Percentiles rank a stretch among this genome's conserved stretches.
phyloP scores from a whole-genome alignment of 495 filamentous ascomycete genomes.

The Pyrenopolyporus hunteri region DNA sequence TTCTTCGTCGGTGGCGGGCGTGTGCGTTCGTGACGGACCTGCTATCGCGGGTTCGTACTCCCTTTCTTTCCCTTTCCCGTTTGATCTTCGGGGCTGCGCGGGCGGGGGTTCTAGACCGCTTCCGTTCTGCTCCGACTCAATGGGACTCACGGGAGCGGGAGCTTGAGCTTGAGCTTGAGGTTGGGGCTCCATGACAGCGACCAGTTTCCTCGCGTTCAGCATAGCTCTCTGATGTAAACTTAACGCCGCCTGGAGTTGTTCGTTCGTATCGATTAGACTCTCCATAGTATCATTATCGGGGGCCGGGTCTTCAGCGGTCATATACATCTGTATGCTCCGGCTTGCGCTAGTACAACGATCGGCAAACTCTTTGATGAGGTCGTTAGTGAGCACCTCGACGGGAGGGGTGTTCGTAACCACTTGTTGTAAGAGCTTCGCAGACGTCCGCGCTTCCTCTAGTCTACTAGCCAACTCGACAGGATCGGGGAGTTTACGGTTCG shows the following conservation, averaged over 20 bases:
- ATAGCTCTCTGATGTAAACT: slow-evolving; percentile 82
- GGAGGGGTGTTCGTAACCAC: slow-evolving; percentile 83
- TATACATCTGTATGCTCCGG: slow-evolving; percentile 81
- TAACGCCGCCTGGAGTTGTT: slow-evolving; percentile 77
- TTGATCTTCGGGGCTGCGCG: slow-evolving; percentile 38
- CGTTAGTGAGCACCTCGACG: slow-evolving; percentile 75
- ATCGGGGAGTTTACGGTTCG: slow-evolving; percentile 63
- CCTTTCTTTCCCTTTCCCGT: slow-evolving; percentile 54
- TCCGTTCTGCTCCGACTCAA: slow-evolving; percentile 35
- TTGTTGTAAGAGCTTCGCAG: slow-evolving; percentile 88
- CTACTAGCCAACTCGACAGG: slow-evolving; percentile 82
- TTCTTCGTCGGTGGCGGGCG: slow-evolving; percentile 45
- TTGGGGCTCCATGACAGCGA: slow-evolving; percentile 25
- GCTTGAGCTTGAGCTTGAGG: background rate
- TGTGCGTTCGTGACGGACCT: slow-evolving; percentile 46
- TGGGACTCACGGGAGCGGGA: slow-evolving; percentile 23
- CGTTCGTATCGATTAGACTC: slow-evolving; percentile 92
- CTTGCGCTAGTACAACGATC: slow-evolving; percentile 84
- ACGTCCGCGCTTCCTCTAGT: slow-evolving; percentile 87
- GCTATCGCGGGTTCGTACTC: slow-evolving; percentile 39
- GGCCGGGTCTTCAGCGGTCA: slow-evolving; percentile 73
- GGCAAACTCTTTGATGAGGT: slow-evolving; percentile 89
- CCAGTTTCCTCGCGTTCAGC: slow-evolving; percentile 69
- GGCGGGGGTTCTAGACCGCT: slow-evolving; percentile 21
- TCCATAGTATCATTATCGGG: slow-evolving; percentile 94